Base-by-base conservation (phyloP, 768 basidiomycete species). In the Hygrophoropsis aurantiaca region DNA sequence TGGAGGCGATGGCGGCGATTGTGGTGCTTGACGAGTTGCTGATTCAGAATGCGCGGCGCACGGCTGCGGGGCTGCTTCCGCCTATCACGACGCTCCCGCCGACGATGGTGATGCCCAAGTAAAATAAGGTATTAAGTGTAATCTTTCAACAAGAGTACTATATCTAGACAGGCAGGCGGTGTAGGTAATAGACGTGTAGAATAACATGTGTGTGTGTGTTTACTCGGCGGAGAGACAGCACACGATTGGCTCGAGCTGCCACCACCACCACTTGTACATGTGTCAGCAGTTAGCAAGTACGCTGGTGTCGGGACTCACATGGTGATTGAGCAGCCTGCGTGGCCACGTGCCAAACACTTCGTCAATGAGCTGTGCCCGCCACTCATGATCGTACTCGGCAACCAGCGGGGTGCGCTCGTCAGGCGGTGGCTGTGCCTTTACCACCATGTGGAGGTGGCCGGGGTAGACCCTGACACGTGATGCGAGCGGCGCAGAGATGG, bases 1-100 rank as follows among this genome's bases (percentile, higher is more conserved):
- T 98, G 36, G 97, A 99, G 71, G 84, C 91, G 1, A 99, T 99
- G 97, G 93, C 95, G 0, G 85, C 87, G 21, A 77, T 98, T 40
- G 95, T 97, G 49, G 78, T 97, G 55, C 91, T 99, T 86, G 97
- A 99, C 64, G 82, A 87, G 59, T 74, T 97, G 48, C 77, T 97
- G 33, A 83, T 90, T 48, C 95, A 98, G 70, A 90, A 92, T 54
- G 77, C 94, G 8, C 83, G 95, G 41, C 77, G 77, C 62, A 73
- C 85, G 1, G 81, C 94, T 2, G 78, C 85, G 6, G 71, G 80
- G 40, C 71, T 93, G 30, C 78, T 98, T n/a, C 92, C 94, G 16
- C 75, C 88, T 24, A 67, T 94, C 58, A 85, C 82, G 19, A 92
- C 90, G n/a, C 77, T 98, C 20, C 95, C 95, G 4, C 86, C 88